phyloP scores from a whole-genome alignment of 2,329 filamentous ascomycete genomes.

The Ophiostoma perfectum region DNA sequence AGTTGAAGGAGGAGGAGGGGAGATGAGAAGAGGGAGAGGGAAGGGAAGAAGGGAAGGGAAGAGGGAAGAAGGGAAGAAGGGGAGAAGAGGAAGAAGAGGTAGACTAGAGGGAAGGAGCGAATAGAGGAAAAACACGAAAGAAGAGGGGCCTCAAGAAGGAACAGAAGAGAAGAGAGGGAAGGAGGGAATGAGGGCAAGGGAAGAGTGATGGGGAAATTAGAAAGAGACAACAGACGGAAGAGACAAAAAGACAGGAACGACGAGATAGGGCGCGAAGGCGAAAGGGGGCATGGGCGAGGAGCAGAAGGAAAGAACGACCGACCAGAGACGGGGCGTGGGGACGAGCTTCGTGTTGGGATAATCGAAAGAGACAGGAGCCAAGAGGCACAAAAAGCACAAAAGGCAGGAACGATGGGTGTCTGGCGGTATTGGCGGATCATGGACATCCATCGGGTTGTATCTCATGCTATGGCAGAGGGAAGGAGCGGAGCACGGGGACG shows the following conservation, averaged over 20 bases:
- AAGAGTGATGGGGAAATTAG: slow-evolving; percentile 7
- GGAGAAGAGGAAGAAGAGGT: slow-evolving; percentile 8
- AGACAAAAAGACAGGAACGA: neutral
- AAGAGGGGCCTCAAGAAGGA: slow-evolving; percentile 20
- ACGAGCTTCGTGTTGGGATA: slow-evolving; percentile 44
- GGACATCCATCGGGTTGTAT: slow-evolving; percentile 5
- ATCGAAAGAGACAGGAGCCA: slow-evolving; percentile 5
- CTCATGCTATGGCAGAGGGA: slow-evolving; percentile 6
- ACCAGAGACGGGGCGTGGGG: slow-evolving; percentile 36
- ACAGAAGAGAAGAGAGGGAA: slow-evolving; percentile 20
- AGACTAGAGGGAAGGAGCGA: slow-evolving; percentile 18
- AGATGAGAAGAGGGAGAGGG: slow-evolving; percentile 27
- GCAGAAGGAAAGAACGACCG: slow-evolving; percentile 18
- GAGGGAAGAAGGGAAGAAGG: slow-evolving; percentile 22
- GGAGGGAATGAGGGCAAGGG: neutral
- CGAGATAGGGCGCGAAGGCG: slow-evolving; percentile 12
- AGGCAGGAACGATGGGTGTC: slow-evolving; percentile 16
- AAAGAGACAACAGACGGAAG: slow-evolving; percentile 4
- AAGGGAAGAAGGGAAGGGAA: slow-evolving; percentile 12
- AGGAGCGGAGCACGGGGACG: slow-evolving; percentile 21
- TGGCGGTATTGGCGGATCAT: slow-evolving; percentile 10
- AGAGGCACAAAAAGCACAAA: slow-evolving; percentile 3
- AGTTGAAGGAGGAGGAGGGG: slow-evolving; percentile 30
- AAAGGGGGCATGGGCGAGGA: slow-evolving; percentile 33
- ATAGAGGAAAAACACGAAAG: slow-evolving; percentile 18